phyloP scores from a whole-genome alignment of 1,139 yeast species.

The Suhomyces maxii region DNA sequence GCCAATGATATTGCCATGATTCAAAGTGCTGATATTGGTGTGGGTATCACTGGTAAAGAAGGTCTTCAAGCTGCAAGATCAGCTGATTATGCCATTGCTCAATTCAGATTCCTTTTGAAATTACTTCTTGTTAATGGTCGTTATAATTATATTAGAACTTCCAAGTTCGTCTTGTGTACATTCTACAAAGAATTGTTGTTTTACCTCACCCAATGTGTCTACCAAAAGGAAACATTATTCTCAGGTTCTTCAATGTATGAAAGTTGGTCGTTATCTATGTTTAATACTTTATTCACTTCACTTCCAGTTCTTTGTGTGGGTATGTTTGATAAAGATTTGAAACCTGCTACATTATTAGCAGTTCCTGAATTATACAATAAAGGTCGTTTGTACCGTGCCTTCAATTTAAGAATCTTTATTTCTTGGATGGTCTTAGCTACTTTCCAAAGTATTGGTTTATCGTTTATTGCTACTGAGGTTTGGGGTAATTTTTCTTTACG shows the following conservation, averaged over 20 bases:
- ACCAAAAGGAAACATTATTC: slow-evolving; percentile 82
- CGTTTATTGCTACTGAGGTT: slow-evolving; percentile 63
- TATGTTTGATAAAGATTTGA: slow-evolving; percentile 89
- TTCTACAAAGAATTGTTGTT: slow-evolving; percentile 92
- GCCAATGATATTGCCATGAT: slow-evolving; percentile 99
- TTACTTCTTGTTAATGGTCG: slow-evolving; percentile 90
- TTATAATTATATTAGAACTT: slow-evolving; percentile 88
- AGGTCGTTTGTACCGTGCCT: slow-evolving; percentile 76
- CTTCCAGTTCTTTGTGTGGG: slow-evolving; percentile 90
- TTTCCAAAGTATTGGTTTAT: slow-evolving; percentile 66
- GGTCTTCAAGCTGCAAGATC: slow-evolving; percentile 96
- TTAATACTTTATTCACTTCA: slow-evolving; percentile 91
- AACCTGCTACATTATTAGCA: slow-evolving; percentile 84
- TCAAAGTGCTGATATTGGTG: slow-evolving; percentile 96
- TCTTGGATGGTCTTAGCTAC: slow-evolving; percentile 83
- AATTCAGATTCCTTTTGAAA: slow-evolving; percentile 80
- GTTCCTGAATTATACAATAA: slow-evolving; percentile 84
- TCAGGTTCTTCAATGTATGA: slow-evolving; percentile 94
- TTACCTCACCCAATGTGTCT: slow-evolving; percentile 83
- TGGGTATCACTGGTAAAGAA: slow-evolving; percentile 96
- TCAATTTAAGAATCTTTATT: slow-evolving; percentile 67
- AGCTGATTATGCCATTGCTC: slow-evolving; percentile 94
- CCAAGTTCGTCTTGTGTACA: slow-evolving; percentile 89
- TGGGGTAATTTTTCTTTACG: slow-evolving; percentile 68
- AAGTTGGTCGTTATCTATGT: slow-evolving; percentile 96